Evolutionary conservation across 176 grass and related monocot species (phyloP).

Genomic region (Musa itinerans): DNA sequence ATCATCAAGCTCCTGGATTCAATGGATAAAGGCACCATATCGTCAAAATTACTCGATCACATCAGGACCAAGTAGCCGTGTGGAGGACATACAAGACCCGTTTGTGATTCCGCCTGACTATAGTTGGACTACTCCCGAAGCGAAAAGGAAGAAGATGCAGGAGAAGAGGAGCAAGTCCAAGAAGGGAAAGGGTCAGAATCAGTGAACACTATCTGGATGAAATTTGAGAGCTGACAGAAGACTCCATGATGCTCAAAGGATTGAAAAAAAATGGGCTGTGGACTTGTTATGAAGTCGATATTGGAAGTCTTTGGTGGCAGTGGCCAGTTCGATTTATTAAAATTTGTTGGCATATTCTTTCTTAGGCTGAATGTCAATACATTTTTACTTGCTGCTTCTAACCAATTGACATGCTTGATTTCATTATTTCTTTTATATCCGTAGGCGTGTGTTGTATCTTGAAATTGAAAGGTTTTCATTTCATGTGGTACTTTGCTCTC

Average conservation of each 20-base stretch:
- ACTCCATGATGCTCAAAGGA: not conserved
- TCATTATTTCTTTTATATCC: no score
- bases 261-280: not conserved
- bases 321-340: not conserved
- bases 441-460: no score
- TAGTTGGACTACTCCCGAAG: slow-evolving; percentile 73
- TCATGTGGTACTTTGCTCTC: no score
- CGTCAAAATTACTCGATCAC: slow-evolving; percentile 40
- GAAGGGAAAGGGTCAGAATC: slow-evolving; percentile 41
- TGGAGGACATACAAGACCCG: slow-evolving; percentile 82
- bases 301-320: not conserved
- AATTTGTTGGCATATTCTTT: not conserved
- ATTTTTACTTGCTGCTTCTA: not conserved
- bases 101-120: slow-evolving; percentile 74
- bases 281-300: not conserved
- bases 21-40: slow-evolving; percentile 87
- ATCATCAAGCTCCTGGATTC: slow-evolving; percentile 70
- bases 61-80: slow-evolving; percentile 21
- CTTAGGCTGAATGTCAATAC: not conserved
- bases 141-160: slow-evolving; percentile 81
- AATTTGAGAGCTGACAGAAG: not conserved
- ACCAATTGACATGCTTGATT: not conserved
- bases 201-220: not conserved
- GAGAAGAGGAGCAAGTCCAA: slow-evolving; percentile 74
- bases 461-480: no score